A percentile compares a stretch with the other conserved stretches of the same genome.
These are phyloP conservation scores for Paramarasmius palmivorus DNA, from an alignment of 1,284 basidiomycete species.

Conservation along the genomic window DNA sequence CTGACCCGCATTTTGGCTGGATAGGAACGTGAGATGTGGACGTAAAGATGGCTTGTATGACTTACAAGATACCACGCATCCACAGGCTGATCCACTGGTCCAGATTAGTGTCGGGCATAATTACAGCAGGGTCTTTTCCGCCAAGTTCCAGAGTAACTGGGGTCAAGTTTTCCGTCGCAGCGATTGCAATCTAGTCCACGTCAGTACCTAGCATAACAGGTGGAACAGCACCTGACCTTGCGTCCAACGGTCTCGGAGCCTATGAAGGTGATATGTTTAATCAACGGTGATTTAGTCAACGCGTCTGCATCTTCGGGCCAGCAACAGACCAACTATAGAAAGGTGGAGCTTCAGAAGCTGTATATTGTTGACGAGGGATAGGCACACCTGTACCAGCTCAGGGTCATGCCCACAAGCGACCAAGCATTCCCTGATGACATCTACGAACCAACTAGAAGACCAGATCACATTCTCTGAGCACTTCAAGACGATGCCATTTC, in stretches of 20 bases:
- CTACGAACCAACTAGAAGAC: constrained; percentile 83
- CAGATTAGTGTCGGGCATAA: constrained; percentile 73
- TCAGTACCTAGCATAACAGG: too few relatives aligned
- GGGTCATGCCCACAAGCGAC: constrained; percentile 75
- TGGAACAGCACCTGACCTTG: constrained; percentile 49
- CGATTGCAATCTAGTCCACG: constrained; percentile 59
- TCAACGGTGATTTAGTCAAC: constrained; percentile 76
- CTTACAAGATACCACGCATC: constrained; percentile 90
- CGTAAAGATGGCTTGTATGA: constrained; percentile 15
- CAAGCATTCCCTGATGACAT: constrained; percentile 76
- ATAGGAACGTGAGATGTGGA: neutral
- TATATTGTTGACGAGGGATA: constrained; percentile 3
- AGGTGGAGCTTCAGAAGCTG: constrained; percentile 20
- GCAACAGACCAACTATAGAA: constrained; percentile 74
- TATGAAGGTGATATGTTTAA: constrained; percentile 89
- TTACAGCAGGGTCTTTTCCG: constrained; percentile 80
- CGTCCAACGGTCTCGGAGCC: constrained; percentile 90
- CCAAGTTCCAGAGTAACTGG: constrained; percentile 92
- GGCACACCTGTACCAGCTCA: constrained; percentile 75
- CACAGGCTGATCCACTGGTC: constrained; percentile 69
- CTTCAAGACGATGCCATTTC: constrained; percentile 90
- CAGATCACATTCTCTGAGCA: constrained; percentile 92
- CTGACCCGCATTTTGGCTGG: constrained; percentile 89
- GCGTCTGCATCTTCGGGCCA: constrained; percentile 85
- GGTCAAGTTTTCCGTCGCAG: constrained; percentile 83